Evolutionary conservation across 441 rosid genomes (phyloP).

Genomic region (Euphorbia celastroides): DNA sequence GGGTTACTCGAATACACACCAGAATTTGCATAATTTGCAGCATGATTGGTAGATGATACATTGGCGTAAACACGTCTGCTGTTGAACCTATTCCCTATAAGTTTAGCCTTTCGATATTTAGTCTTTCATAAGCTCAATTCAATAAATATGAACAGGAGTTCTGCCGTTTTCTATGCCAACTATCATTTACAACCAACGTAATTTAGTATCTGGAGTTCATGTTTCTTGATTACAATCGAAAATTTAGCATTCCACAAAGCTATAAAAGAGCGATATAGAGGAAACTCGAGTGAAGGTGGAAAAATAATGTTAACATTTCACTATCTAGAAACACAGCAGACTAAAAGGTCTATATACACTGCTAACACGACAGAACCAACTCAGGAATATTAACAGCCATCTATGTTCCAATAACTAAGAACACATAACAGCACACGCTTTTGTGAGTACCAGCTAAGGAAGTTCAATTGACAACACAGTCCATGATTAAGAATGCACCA

Average conservation of each 20-base stretch:
- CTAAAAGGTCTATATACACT: constrained; percentile 7
- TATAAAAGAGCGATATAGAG: neutral
- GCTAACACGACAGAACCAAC: constrained; percentile 7
- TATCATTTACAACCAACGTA: neutral
- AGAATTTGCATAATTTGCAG: constrained; percentile 28
- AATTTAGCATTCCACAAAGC: neutral
- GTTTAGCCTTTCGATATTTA: neutral
- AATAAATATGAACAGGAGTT: neutral
- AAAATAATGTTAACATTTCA: neutral
- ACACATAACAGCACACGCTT: constrained; percentile 21
- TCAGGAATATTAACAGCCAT: constrained; percentile 18
- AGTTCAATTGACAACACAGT: constrained; percentile 13
- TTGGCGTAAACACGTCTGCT: neutral
- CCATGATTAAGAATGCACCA: constrained; percentile 13
- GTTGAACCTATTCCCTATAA: neutral
- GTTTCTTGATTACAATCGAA: neutral
- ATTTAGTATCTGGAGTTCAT: neutral
- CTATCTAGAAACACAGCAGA: neutral
- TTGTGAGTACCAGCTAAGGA: constrained; percentile 13
- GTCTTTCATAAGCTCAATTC: neutral
- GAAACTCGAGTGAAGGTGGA: too few species aligned
- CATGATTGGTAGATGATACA: constrained; percentile 28
- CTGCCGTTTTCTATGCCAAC: neutral
- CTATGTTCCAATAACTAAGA: constrained; percentile 18
- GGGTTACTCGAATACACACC: constrained; percentile 24